Percentiles rank a stretch among this genome's conserved stretches.
phyloP scores from a whole-genome alignment of 2,329 filamentous ascomycete species.

The Botrytis aclada region DNA sequence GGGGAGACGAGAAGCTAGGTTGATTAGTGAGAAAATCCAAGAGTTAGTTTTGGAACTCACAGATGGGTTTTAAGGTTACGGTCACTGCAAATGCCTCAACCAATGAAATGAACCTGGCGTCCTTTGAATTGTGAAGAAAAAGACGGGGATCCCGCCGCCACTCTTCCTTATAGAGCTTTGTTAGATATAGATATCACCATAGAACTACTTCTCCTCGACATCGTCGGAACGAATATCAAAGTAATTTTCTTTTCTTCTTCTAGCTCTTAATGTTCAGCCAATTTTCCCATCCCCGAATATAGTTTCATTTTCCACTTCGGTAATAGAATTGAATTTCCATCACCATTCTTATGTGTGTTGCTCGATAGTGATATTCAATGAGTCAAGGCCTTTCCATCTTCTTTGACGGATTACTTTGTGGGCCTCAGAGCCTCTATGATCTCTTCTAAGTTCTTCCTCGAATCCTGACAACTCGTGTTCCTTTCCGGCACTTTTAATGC shows the following conservation, averaged over 20 bases:
- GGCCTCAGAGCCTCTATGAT: too few relatives aligned
- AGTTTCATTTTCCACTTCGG: neutral
- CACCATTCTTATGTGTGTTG: neutral
- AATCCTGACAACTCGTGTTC: neutral
- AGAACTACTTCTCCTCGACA: neutral
- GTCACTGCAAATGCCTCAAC: neutral
- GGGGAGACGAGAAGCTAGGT: neutral
- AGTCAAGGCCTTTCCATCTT: too few relatives aligned
- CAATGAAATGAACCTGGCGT: neutral
- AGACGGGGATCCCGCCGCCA: neutral
- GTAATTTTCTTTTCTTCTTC: neutral
- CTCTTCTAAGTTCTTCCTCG: neutral
- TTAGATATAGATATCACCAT: neutral
- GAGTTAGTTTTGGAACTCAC: neutral
- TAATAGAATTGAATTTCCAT: neutral
- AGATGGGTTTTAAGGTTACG: neutral
- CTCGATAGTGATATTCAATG: too few relatives aligned
- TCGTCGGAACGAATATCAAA: neutral
- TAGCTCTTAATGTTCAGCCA: neutral
- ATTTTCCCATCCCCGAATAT: neutral
- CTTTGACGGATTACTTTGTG: too few relatives aligned
- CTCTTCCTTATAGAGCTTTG: neutral
- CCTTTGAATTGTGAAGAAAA: neutral
- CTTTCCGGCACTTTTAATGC: neutral
- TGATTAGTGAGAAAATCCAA: neutral